Evolutionary conservation across 805 yeast species (phyloP).

Genomic region (Pichia rugopelliculosa): DNA sequence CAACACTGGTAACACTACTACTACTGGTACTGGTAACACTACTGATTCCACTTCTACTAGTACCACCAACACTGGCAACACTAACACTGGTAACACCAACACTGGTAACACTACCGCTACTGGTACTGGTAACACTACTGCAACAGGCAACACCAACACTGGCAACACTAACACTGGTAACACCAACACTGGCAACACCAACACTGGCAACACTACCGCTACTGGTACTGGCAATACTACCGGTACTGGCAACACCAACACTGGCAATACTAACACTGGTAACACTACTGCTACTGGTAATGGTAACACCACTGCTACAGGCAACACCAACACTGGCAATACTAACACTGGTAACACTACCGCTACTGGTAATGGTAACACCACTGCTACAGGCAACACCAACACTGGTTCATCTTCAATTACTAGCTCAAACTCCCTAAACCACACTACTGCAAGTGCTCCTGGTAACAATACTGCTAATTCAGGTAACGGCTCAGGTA

Average conservation of each 20-base stretch:
- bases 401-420: neutral
- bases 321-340: neutral
- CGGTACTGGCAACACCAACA: neutral
- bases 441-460: neutral
- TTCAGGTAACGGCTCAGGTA: too few relatives aligned
- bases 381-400: neutral
- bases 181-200: neutral
- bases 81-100: neutral
- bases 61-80: neutral
- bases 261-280: neutral
- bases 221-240: neutral
- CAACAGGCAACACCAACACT: neutral
- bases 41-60: neutral
- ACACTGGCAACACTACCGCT: neutral
- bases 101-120: neutral
- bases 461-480: neutral
- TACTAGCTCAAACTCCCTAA: too few relatives aligned
- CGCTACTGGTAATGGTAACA: neutral
- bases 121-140: neutral
- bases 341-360: neutral
- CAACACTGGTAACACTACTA: neutral
- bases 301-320: neutral
- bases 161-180: neutral
- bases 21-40: neutral
- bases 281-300: neutral